Evolutionary conservation across 176 grass and related monocot genomes (phyloP).

Genomic region (Echinochloa phyllopogon): DNA sequence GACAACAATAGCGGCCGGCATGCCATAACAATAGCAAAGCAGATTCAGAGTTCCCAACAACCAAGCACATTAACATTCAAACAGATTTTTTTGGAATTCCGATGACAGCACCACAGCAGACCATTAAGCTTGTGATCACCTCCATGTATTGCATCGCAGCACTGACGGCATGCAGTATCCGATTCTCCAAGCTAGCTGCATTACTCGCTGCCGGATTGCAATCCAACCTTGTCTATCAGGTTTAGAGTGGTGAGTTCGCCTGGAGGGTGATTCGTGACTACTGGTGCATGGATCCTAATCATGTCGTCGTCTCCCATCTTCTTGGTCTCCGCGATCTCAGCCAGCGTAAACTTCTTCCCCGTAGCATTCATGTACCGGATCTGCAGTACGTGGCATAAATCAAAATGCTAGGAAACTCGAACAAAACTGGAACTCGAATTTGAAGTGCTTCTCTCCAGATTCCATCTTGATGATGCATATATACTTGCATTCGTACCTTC

Average conservation of each 20-base stretch:
- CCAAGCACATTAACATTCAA: not conserved
- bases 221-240: conserved; percentile 3
- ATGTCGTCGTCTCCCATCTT: not conserved
- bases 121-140: not conserved
- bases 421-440: not conserved
- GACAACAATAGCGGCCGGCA: not conserved
- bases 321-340: not conserved
- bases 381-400: not conserved
- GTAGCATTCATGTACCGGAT: not conserved
- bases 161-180: not conserved
- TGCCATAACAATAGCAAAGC: not conserved
- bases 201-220: not conserved
- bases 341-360: not conserved
- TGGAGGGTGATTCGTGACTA: not conserved
- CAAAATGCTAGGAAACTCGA: not conserved
- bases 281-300: not conserved
- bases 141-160: not conserved
- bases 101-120: not conserved
- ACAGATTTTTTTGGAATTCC: not conserved
- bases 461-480: not conserved
- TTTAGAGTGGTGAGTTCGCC: not conserved
- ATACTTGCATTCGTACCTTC: not conserved
- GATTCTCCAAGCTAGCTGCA: not conserved
- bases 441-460: too few relatives aligned
- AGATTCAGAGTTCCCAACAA: not conserved